Evolutionary conservation across 148 eudicot genomes (phyloP), one percentile per base, ranked within the genome.

Genomic region (Fagopyrum tataricum): DNA sequence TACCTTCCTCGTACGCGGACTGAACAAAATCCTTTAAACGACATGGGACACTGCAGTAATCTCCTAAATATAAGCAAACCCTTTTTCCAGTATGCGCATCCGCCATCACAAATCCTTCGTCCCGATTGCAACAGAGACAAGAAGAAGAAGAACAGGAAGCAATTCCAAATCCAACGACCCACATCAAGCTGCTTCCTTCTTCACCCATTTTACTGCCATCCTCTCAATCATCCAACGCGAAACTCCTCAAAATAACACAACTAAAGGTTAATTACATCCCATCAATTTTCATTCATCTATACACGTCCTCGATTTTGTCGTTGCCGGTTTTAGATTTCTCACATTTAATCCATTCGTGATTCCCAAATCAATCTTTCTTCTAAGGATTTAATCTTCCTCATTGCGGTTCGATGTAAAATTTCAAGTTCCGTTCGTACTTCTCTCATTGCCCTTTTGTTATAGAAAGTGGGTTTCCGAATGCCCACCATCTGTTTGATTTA

Each of bases 401-500:
- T 55, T 55, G 61, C 23, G 61, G 31, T 55, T 55, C 31, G 61
- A 55, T 55, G 61, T 20, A 24, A 24, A 55, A 20, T 55, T 55
- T 20, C 18, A 23, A 55, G 61, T 55, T 55, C 61, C 61, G 24
- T 20, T 55, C 23, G 26, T 55, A 55, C 61, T 20, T 21, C 12
- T 55, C 24, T 20, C 61, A 55, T 55, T 20, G 9, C 61, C 4
- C 20, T 53, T 53, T 12, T 5, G 49, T 46, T 7, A 46, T 46
- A 5, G 20, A 58, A 23, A 13, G 64, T 23, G 31, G 13, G 9
- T 58, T 58, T 23, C 37, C 14, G 10, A 58, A 7, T 58, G 64
- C 64, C 39, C 64, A 58, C 64, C 64, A 58, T 21, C 64, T 58
- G 64, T 23, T 58, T 23, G 64, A 58, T 9, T 21, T 8, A 58